Evolutionary conservation across 345 rosid genomes (phyloP).

Genomic region (Syzygium aqueum): DNA sequence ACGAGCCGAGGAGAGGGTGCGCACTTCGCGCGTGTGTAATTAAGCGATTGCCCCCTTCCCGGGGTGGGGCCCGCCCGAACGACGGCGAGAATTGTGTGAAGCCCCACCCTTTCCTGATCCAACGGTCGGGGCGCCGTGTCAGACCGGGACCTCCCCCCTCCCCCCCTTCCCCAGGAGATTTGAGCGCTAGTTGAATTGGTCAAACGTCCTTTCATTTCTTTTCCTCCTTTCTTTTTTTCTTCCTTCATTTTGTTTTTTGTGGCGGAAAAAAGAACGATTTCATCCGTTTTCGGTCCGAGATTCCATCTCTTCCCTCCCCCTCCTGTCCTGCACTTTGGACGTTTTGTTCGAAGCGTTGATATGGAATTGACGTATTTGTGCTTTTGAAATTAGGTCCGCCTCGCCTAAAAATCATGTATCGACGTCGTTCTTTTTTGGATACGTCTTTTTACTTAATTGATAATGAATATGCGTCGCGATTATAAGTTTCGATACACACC

Average conservation of each 20-base stretch:
- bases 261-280: neutral
- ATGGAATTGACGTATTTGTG: neutral
- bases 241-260: neutral
- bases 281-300: neutral
- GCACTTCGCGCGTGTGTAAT: neutral
- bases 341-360: neutral
- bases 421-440: rapidly evolving
- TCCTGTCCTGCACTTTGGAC: no score
- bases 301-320: neutral
- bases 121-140: neutral
- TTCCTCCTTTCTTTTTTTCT: no score
- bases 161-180: neutral
- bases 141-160: neutral
- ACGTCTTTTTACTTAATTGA: neutral
- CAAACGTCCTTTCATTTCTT: neutral
- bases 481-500: rapidly evolving
- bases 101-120: neutral
- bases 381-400: neutral
- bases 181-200: neutral
- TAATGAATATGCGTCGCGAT: rapidly evolving
- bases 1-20: neutral
- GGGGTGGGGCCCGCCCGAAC: neutral
- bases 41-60: neutral
- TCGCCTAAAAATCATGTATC: neutral
- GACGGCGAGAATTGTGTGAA: neutral